These are phyloP conservation scores for Dothideomycetes sp. DNA, from an alignment of 2,329 filamentous ascomycete species.

Conservation along the genomic window DNA sequence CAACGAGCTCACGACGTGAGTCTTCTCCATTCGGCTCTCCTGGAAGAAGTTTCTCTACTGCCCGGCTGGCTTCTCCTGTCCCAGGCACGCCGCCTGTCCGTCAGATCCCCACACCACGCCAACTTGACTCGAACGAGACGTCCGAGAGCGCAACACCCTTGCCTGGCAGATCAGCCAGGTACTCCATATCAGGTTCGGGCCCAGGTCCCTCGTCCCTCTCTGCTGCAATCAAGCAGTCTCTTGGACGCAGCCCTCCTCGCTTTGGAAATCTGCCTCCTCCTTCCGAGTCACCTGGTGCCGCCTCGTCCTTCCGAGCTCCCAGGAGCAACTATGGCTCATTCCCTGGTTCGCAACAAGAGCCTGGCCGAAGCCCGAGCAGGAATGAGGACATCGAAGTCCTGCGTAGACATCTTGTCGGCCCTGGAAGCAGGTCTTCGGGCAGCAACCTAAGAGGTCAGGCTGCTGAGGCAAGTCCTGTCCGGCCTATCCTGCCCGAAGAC, in stretches of 20 bases:
- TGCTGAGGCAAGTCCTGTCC: constrained; percentile 15
- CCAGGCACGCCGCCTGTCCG: constrained; percentile 40
- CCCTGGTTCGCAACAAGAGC: constrained; percentile 50
- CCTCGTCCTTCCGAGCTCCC: constrained; percentile 37
- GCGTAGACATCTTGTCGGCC: constrained; percentile 74
- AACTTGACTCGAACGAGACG: constrained; percentile 27
- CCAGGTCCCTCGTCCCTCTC: constrained; percentile 82
- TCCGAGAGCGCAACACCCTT: constrained; percentile 47
- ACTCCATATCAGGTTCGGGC: constrained; percentile 59
- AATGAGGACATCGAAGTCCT: constrained; percentile 88
- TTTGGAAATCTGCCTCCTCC: constrained; percentile 46
- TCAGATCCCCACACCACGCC: constrained; percentile 39
- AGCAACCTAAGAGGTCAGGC: constrained; percentile 15
- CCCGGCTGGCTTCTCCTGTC: constrained; percentile 44
- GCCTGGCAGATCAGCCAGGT: constrained; percentile 40
- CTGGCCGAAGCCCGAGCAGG: constrained; percentile 42
- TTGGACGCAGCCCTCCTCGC: constrained; percentile 58
- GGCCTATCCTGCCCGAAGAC: constrained; percentile 13
- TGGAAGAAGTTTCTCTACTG: constrained; percentile 29
- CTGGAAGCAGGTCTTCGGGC: constrained; percentile 34
- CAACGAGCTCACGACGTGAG: neutral
- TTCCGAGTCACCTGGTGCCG: constrained; percentile 35
- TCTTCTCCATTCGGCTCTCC: constrained; percentile 10
- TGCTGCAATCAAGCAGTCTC: constrained; percentile 67
- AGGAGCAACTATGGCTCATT: constrained; percentile 79